These are phyloP conservation scores for Cutaneotrichosporon daszewskae DNA, from an alignment of 1,284 basidiomycete genomes.

Conservation along the genomic window DNA sequence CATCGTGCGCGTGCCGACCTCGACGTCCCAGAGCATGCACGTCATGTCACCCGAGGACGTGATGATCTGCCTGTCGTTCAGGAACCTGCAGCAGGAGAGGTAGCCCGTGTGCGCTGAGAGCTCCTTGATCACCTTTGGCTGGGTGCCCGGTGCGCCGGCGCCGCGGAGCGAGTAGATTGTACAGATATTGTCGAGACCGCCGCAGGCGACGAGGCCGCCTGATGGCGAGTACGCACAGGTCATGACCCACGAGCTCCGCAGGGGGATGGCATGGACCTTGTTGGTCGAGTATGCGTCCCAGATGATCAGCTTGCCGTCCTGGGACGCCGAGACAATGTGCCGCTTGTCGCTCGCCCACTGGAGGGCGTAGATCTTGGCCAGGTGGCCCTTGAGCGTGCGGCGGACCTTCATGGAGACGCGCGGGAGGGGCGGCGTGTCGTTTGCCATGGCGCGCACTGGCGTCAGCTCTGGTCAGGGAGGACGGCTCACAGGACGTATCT, in stretches of 20 bases:
- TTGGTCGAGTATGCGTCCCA: constrained; percentile 99
- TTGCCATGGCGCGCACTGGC: constrained; percentile 88
- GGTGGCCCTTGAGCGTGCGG: constrained; percentile 89
- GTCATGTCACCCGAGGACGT: constrained; percentile 98
- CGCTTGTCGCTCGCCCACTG: constrained; percentile 96
- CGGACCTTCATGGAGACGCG: constrained; percentile 93
- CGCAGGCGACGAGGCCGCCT: constrained; percentile 94
- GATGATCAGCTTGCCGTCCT: constrained; percentile 98
- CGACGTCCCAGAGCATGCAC: constrained; percentile 99
- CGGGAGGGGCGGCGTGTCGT: constrained; percentile 88
- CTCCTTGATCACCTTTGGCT: constrained; percentile 63
- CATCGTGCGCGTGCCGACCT: constrained; percentile 86
- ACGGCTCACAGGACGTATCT: constrained; percentile 75
- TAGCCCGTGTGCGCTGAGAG: constrained; percentile 96
- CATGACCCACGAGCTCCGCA: constrained; percentile 99
- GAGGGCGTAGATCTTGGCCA: constrained; percentile 99
- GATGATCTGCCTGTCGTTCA: constrained; percentile 96
- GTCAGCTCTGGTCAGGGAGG: not conserved
- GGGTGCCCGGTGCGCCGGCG: constrained; percentile 38
- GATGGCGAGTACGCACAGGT: constrained; percentile 97
- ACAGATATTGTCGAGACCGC: constrained; percentile 98
- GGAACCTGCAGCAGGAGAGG: constrained; percentile 94
- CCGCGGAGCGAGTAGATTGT: constrained; percentile 82
- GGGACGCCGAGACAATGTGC: constrained; percentile 96
- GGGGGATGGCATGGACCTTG: constrained; percentile 97